Base-by-base conservation (phyloP, 2,329 filamentous ascomycete species). In the Geosmithia putterillii region DNA sequence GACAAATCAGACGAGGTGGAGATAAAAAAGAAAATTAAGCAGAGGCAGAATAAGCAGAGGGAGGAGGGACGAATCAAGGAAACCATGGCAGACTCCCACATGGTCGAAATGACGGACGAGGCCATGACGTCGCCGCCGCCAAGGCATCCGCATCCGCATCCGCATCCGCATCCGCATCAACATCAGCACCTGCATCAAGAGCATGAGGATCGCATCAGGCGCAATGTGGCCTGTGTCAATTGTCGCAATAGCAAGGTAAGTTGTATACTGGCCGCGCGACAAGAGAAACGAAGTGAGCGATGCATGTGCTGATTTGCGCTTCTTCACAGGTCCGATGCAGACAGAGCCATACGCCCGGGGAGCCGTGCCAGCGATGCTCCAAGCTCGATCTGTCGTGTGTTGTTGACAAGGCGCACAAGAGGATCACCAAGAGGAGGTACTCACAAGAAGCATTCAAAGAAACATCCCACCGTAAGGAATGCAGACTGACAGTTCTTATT, bases 401-500 rank as follows among this genome's bases (percentile, higher is more conserved):
- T 10, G 64, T 70, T 23, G 66, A 70, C 50, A 69, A 65, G 51
- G 59, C 60, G 41, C 67, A 70, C 46, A 70, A 70, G 53, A 59
- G 67, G 46, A 59, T 65, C 36, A 69, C 66, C 4, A 64, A 62
- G 46, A 53, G 64, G 56, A 70, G 66, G 66, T 67, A 19, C n/a
- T n/a, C n/a, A n/a, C n/a, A n/a, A n/a, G n/a, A n/a, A 19, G 34
- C 15, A 22, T 40, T 21, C 21, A 23, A 41, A 36, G 18, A 39
- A n/a, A n/a, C 7, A 36, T 7, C 19, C 7, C 19, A 38, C 19
- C 10, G 38, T 6, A 19, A n/a, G n/a, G n/a, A n/a, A n/a, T n/a
- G n/a, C n/a, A 38, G 18, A 21, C 36, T 38, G 36, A 38, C 36
- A 37, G 35, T 6, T 18, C 20, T 35, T 22, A 18, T 22, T 40